Base-by-base conservation (phyloP, 2,329 filamentous ascomycete species). In the Ophiosphaerella herpotricha region DNA sequence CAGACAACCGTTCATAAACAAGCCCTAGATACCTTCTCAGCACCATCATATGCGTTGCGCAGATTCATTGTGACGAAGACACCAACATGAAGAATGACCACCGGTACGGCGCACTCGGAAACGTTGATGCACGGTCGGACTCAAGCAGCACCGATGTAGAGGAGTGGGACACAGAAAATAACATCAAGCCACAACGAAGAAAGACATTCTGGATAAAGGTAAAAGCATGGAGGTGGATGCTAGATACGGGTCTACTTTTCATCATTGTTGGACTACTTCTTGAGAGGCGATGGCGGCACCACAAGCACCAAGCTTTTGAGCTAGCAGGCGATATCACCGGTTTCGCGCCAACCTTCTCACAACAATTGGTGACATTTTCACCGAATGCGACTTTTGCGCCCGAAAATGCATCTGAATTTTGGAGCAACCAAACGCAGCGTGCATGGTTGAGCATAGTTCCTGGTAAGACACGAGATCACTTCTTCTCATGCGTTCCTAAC, bases 361-460 rank as follows among this genome's bases (percentile, higher is more conserved):
- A 71, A 39, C 64, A 70, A 35, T 64, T 71, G 36, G 52, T 61
- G 7, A 61, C 43, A 9, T 71, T 71, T 50, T 57, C 52, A 38
- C 66, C 65, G 7, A 50, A 66, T 16, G 23, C 50, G 7, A 33
- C 49, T 0, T 71, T 70, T 46, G 63, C 61, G 16, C 69, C 69
- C 1, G 61, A 70, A 24, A 59, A 71, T 24, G 54, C 65, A 12
- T 52, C 54, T 1, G 55, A 60, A n/a, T 71, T 70, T 23, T 72
- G 64, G 64, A 58, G 57, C n/a, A 52, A 52, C 14, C 58, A 66
- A 39, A 68, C 67, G 1, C 63, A 67, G 34, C 46, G 61, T 24
- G 66, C 67, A 18, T 72, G 69, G 68, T 41, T 70, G 8, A 54
- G 54, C 39, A 68, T 70, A 7, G 67, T 70, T 9, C 68, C 68